Evolutionary conservation across 805 yeast species (phyloP).

Genomic region (Metschnikowia peoriensis): DNA sequence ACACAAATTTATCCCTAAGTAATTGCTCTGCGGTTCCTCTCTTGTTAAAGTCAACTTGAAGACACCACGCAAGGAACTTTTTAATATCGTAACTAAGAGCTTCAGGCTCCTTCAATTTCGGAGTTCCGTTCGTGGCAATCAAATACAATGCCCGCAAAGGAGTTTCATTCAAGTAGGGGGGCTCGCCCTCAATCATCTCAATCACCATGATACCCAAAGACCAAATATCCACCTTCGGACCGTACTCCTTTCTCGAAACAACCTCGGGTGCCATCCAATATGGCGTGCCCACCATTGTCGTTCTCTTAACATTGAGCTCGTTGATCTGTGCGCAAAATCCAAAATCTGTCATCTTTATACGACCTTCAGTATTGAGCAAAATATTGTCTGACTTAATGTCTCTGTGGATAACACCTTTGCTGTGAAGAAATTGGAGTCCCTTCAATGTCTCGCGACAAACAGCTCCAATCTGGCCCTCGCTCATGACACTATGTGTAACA

Average conservation of each 20-base stretch:
- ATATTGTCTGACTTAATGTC: constrained; percentile 96
- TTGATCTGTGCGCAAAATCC: constrained; percentile 93
- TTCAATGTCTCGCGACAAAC: constrained; percentile 87
- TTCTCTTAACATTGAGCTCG: constrained; percentile 78
- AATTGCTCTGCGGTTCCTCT: constrained; percentile 78
- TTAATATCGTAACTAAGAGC: constrained; percentile 64
- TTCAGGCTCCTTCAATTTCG: constrained; percentile 86
- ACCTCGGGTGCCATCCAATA: constrained; percentile 99
- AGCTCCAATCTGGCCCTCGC: constrained; percentile 93
- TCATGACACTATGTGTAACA: constrained; percentile 83
- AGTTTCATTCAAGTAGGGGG: constrained; percentile 94
- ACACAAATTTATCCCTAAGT: constrained; percentile 62
- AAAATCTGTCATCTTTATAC: constrained; percentile 91
- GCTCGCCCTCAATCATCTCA: constrained; percentile 99
- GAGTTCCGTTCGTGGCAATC: constrained; percentile 97
- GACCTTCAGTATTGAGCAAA: constrained; percentile 76
- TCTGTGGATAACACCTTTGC: constrained; percentile 90
- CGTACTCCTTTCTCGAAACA: constrained; percentile 90
- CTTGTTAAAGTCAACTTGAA: constrained; percentile 78
- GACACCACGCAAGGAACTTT: constrained; percentile 69
- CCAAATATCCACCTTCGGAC: constrained; percentile 97
- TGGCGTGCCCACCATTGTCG: constrained; percentile 99
- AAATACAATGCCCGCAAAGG: constrained; percentile 91
- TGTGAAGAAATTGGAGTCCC: constrained; percentile 85
- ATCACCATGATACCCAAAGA: constrained; percentile 96